phyloP scores from a whole-genome alignment of 1,284 basidiomycete species.

The Ceraceosorus bombacis region DNA sequence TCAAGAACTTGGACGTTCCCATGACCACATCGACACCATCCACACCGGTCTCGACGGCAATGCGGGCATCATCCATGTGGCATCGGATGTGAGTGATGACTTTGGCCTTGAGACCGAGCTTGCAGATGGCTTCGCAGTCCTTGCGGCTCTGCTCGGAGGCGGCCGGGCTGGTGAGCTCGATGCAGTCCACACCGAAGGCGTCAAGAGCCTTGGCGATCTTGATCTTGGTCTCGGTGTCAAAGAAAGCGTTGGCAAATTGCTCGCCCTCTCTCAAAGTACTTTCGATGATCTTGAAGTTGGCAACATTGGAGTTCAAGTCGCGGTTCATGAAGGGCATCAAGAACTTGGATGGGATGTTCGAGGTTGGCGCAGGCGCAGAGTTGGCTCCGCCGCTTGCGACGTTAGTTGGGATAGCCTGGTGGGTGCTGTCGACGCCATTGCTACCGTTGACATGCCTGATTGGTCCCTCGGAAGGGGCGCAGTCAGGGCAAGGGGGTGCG shows the following conservation, averaged over 20 bases:
- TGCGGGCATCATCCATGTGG: constrained; percentile 98
- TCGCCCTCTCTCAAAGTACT: constrained; percentile 63
- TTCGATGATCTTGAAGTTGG: constrained; percentile 71
- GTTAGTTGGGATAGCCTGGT: constrained; percentile 37
- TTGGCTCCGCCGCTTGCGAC: constrained; percentile 9
- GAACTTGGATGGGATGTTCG: constrained; percentile 2
- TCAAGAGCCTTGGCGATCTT: constrained; percentile 78
- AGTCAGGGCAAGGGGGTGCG: constrained; percentile 8
- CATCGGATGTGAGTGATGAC: constrained; percentile 98
- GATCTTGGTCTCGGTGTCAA: constrained; percentile 99
- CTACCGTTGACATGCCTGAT: constrained; percentile 34
- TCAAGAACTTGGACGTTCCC: constrained; percentile 95
- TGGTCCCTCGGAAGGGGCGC: constrained; percentile 13
- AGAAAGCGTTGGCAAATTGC: constrained; percentile 99
- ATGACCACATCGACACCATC: constrained; percentile 99
- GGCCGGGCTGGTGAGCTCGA: constrained; percentile 96
- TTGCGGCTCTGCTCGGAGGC: constrained; percentile 90
- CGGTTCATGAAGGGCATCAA: neutral
- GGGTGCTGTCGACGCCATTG: constrained; percentile 25
- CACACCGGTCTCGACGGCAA: constrained; percentile 94
- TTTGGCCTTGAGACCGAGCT: constrained; percentile 93
- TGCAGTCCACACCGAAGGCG: constrained; percentile 83
- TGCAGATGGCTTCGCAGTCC: constrained; percentile 98
- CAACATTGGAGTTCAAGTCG: constrained; percentile 31
- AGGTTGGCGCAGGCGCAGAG: neutral